A percentile compares a stretch with the other conserved stretches of the same genome.
Conservation (phyloP, 192 early-diverging fungal species). For the Chytriomyces sp. region DNA sequence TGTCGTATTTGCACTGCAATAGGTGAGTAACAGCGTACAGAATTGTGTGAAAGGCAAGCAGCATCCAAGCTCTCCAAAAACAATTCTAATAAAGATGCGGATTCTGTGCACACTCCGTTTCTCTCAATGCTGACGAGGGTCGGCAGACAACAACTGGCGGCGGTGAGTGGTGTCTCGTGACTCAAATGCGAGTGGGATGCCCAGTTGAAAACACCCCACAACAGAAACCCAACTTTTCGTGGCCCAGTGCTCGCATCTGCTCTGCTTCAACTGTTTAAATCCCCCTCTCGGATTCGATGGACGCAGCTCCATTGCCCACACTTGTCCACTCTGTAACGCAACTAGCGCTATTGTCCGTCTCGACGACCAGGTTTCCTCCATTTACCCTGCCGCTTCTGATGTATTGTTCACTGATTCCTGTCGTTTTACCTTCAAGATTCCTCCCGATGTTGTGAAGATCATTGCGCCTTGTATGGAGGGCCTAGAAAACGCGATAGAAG, state of each 20-base stretch:
- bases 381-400: not conserved
- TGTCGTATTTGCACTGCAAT: constrained; percentile 20
- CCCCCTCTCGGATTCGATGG: too few species aligned
- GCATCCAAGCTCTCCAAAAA: not conserved
- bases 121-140: not conserved
- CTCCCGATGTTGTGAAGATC: constrained; percentile 4
- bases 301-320: not conserved
- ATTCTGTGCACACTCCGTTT: not conserved
- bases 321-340: constrained; percentile 3
- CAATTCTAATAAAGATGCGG: not conserved
- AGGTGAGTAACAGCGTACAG: not conserved
- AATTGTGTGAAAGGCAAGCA: not conserved
- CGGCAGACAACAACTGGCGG: not conserved
- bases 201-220: too few species aligned
- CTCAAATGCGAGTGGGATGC: not conserved
- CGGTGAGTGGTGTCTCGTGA: not conserved
- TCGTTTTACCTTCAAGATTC: constrained; percentile 4
- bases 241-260: constrained; percentile 16
- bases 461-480: constrained; percentile 17
- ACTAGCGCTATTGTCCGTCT: not conserved
- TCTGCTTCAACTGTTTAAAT: too few species aligned
- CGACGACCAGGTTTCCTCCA: not conserved
- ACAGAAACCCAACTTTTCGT: too few species aligned
- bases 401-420: not conserved
- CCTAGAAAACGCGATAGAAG: constrained; percentile 12